Evolutionary conservation across 2,329 filamentous ascomycete genomes (phyloP), one percentile per base, ranked within the genome.

Genomic region (Colletotrichum nymphaeae): DNA sequence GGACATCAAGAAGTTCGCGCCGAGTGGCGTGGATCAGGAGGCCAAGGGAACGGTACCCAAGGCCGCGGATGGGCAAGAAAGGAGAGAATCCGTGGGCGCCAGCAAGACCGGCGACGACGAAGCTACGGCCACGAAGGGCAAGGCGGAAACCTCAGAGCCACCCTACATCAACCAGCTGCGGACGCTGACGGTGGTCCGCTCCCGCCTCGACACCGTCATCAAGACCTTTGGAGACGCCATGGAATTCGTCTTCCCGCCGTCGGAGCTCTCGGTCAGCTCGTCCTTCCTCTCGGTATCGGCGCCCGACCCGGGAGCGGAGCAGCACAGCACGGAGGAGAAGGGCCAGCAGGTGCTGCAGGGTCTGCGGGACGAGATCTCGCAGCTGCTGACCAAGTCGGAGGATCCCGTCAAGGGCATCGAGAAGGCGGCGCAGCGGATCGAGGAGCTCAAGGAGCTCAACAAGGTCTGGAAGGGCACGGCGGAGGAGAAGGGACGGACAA

Each of bases 381-480:
- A 88, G 42, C 82, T 97, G 3, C 84, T 98, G 14, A 86, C 88
- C 80, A 80, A 81, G 56, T 77, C 87, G 7, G 83, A 87, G 1
- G 91, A 93, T 57, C 88, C 90, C 0, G 86, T 92, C 14, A 87
- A 88, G 57, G 94, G 94, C 19, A 86, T 97, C 9, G 92, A 94
- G 75, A 91, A 92, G 70, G 97, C 97, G 0, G 90, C 90, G 14
- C 88, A 88, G 68, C 87, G 94, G 57, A 92, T 98, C 16, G 92
- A 95, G 78, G 91, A 94, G 79, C 87, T 98, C 69, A 92, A 95
- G 78, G 89, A 92, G 75, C 84, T 98, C 75, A 91, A 91, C 4
- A 84, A 84, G n/a, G 92, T 99, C 26, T 99, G 97, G 95, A 96
- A 93, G 81, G 95, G 95, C n/a, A 98, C 97, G 2, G 93, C 94